These are phyloP conservation scores for Flammula alnicola DNA, from an alignment of 1,284 basidiomycete species.

Conservation along the genomic window DNA sequence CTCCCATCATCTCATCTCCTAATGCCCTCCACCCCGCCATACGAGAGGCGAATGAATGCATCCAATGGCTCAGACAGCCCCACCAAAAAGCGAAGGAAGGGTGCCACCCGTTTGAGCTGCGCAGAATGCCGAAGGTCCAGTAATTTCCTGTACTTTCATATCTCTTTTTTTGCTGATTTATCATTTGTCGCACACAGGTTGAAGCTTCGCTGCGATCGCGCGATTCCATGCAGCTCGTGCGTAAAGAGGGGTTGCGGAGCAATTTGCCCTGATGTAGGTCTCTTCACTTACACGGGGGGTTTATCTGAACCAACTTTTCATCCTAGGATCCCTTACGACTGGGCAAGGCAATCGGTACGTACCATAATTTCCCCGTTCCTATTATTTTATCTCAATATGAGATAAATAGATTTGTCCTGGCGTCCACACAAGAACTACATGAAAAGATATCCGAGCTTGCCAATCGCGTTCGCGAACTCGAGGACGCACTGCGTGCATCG, in stretches of 20 bases:
- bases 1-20: constrained; percentile 29
- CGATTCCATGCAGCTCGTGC: constrained; percentile 67
- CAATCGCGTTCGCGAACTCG: constrained; percentile 76
- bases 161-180: constrained; percentile 6
- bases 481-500: constrained; percentile 67
- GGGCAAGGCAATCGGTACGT: constrained; percentile 79
- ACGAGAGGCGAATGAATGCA: constrained; percentile 37
- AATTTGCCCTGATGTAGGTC: constrained; percentile 62
- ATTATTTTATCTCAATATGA: constrained; percentile 6
- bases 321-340: constrained; percentile 71
- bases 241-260: constrained; percentile 74
- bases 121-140: constrained; percentile 73
- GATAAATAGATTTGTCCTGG: constrained; percentile 85
- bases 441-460: constrained; percentile 80
- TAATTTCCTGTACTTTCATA: constrained; percentile 11
- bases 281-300: not conserved
- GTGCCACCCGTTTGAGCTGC: constrained; percentile 75
- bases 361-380: constrained; percentile 12
- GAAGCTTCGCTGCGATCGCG: constrained; percentile 77
- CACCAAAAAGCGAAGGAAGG: constrained; percentile 73
- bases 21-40: constrained; percentile 44
- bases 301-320: constrained; percentile 5
- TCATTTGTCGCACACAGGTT: constrained; percentile 45
- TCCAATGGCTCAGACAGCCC: constrained; percentile 38
- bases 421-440: constrained; percentile 81